A percentile compares a stretch with the other conserved stretches of the same genome.
These are phyloP conservation scores for Boletus fagicola DNA, from an alignment of 768 basidiomycete species.

Conservation along the genomic window DNA sequence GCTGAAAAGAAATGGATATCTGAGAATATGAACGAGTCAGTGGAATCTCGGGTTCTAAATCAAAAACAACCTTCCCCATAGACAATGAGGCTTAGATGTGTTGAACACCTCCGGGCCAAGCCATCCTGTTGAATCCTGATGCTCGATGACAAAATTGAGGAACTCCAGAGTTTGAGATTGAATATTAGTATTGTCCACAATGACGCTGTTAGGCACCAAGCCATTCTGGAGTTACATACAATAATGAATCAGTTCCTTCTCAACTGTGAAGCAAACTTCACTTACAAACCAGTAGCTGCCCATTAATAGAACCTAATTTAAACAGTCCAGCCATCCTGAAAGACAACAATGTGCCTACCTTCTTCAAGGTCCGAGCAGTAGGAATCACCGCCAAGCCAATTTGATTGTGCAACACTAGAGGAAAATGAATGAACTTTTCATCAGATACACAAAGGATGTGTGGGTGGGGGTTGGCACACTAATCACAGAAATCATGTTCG, in stretches of 20 bases:
- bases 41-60: background rate
- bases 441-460: too few species aligned
- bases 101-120: constrained; percentile 1
- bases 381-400: too few species aligned
- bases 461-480: too few species aligned
- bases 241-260: background rate
- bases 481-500: background rate
- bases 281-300: too few species aligned
- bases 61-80: constrained; percentile 4
- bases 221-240: background rate
- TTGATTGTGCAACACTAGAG: too few species aligned
- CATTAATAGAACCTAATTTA: too few species aligned
- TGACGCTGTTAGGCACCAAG: background rate
- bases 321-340: too few species aligned
- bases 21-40: background rate
- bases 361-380: too few species aligned
- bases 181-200: background rate
- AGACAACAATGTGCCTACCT: too few species aligned
- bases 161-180: constrained; percentile 2
- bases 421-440: too few species aligned
- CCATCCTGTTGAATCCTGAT: constrained; percentile 4
- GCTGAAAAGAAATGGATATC: background rate
- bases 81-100: background rate
- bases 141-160: background rate
- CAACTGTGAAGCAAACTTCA: too few species aligned